phyloP scores from a whole-genome alignment of 495 filamentous ascomycete species.

The Daldinia concentrica region DNA sequence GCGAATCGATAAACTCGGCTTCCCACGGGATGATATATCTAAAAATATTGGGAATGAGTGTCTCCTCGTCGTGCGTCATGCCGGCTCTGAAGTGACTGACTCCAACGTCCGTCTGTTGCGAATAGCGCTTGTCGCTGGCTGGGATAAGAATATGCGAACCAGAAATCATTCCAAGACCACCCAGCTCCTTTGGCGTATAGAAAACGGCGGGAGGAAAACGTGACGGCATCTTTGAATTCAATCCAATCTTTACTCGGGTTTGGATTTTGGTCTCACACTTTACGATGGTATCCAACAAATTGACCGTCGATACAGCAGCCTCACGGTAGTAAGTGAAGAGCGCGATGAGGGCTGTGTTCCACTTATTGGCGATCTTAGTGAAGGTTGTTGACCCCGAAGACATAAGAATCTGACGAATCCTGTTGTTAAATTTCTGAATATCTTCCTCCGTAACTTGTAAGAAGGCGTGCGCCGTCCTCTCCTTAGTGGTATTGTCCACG shows the following conservation, averaged over 20 bases:
- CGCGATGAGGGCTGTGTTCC: constrained; percentile 99
- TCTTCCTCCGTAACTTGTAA: constrained; percentile 98
- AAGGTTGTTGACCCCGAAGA: constrained; percentile 98
- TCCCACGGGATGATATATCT: constrained; percentile 99
- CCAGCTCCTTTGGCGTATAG: constrained; percentile 98
- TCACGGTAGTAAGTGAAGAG: constrained; percentile 99
- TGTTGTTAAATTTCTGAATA: constrained; percentile 98
- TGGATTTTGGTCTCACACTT: constrained; percentile 99
- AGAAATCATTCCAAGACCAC: constrained; percentile 98
- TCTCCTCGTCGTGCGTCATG: constrained; percentile 99
- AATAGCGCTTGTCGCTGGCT: constrained; percentile 97
- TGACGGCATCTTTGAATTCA: constrained; percentile 99
- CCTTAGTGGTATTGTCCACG: constrained; percentile 94
- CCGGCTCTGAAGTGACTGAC: constrained; percentile 97
- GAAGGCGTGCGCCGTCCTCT: constrained; percentile 97
- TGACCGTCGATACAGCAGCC: constrained; percentile 96
- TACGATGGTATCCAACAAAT: constrained; percentile 95
- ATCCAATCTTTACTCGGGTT: constrained; percentile 97
- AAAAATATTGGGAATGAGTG: constrained; percentile 98
- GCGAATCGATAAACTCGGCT: constrained; percentile 98
- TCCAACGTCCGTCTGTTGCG: constrained; percentile 95
- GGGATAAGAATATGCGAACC: constrained; percentile 98
- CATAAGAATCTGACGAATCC: constrained; percentile 99
- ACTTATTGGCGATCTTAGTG: constrained; percentile 99
- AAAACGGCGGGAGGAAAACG: constrained; percentile 99